Base-by-base conservation (phyloP, 2,329 filamentous ascomycete genomes). In the Decorospora gaudefroyi region DNA sequence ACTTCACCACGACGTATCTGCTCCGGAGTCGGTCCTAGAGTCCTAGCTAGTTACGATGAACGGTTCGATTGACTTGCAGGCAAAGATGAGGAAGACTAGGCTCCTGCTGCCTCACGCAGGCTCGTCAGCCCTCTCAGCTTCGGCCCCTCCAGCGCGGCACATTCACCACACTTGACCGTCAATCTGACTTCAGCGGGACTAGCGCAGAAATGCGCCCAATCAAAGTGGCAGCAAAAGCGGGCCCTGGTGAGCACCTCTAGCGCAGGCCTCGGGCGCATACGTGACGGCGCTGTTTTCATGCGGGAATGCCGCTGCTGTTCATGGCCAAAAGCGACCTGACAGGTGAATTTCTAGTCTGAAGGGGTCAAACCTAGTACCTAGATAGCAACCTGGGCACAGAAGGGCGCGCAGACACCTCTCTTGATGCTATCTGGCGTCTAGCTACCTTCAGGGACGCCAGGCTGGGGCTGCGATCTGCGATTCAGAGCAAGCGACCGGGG, bases 401-500 rank as follows among this genome's bases (percentile, higher is more conserved):
- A n/a, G n/a, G n/a, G n/a, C n/a, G n/a, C n/a, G n/a, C n/a, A n/a
- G n/a, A n/a, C n/a, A n/a, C n/a, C n/a, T n/a, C n/a, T n/a, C n/a
- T n/a, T n/a, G n/a, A n/a, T n/a, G n/a, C n/a, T n/a, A n/a, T n/a
- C n/a, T n/a, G n/a, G n/a, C n/a, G n/a, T 13, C 12, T 23, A 26
- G 13, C 18, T 36, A n/a, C 22, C 33, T 23, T 15, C 33, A 26
- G 21, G 12, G 32, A n/a, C n/a, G n/a, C n/a, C n/a, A 27, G 46
- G 37, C 23, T 22, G 21, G 40, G 17, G 28, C 18, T 31, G 34
- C 47, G 57, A 64, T 64, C 60, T 61, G 57, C 62, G 61, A 66
- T 59, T 65, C 63, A 62, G 55, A 48, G 40, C 46, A 36, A n/a
- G 43, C 36, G 59, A 57, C 51, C 59, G 57, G 61, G 61, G 51